Evolutionary conservation across 139 green algal species (phyloP), one percentile per base, ranked within the genome.

Genomic region (Zygnema cylindricum): DNA sequence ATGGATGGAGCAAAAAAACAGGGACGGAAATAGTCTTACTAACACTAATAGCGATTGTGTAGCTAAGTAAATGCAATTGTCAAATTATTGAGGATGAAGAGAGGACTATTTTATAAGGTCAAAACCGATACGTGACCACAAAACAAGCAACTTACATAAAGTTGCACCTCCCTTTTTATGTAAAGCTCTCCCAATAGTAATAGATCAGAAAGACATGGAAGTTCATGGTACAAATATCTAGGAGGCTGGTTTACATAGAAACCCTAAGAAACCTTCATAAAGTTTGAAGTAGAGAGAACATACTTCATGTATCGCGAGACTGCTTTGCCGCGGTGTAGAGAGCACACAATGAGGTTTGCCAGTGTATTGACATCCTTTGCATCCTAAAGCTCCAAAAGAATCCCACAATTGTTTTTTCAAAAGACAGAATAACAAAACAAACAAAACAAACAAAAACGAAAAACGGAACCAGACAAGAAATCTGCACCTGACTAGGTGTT

Each of bases 331-430:
- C 98, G 90, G 93, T 98, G 96, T 83, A 98, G 92, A 21, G 86
- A 89, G 36, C 93, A 94, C 1, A 95, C 93, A 43, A 96, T 92
- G 36, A 99, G 91, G 94, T 99, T 99, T 69, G 96, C 95, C 43
- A 99, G 79, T 36, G 88, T 92, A 76, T 99, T 96, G 1, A 95
- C 79, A 89, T 98, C 94, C 90, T 98, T 98, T 40, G 95, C 89
- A 82, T 99, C 96, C 93, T 98, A 76, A 2, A 87, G 76, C n/a
- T 32, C 55, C 81, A 42, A 86, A 82, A 32, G 25, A 82, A 82
- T 82, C 25, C 75, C 57, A 82, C 75, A 82, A 82, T 35, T 73
- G 30, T 73, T 57, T 16, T 38, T 16, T 35, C 36, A 81, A 11
- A 39, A 42, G 30, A 38, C 36, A 22, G 73, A 32, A 38, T 35